Base-by-base conservation (phyloP, 2,329 filamentous ascomycete species). In the Phialophora tarda region DNA sequence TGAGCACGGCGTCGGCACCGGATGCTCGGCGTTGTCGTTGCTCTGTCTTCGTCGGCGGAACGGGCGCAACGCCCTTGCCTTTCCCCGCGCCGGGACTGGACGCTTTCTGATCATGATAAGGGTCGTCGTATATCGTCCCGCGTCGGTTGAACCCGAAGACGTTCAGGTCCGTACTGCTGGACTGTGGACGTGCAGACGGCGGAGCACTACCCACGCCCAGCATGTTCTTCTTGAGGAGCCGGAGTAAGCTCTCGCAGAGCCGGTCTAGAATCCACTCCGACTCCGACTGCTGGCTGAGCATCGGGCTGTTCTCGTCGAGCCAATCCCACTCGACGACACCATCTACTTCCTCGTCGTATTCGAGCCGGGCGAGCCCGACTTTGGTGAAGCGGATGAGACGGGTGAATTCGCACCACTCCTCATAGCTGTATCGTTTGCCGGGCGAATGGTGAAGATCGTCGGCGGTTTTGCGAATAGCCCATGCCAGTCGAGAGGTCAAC, bases 341-440 rank as follows among this genome's bases (percentile, higher is more conserved):
- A 30, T 86, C 84, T n/a, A 85, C 81, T 23, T 85, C 83, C 64
- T 86, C 84, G 7, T 84, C 81, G 1, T 77, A 70, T 32, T 77
- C 71, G 2, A 78, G 73, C 50, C 76, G 75, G 2, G 75, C 72
- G 2, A 77, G 71, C 12, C 72, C 74, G 30, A 74, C 78, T 61
- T 73, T 75, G 44, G 77, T 84, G 70, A 88, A 88, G 1, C 85
- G 81, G 44, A 96, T 91, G 34, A 97, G 82, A 24, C 86, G 85
- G 7, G 93, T 88, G 72, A 92, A 95, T 81, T 91, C 91, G 0
- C 90, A 90, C 93, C 93, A 96, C 75, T 96, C 90, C 71, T 93
- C 88, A 69, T 93, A 97, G 0, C 82, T 83, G 75, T 97, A 97
- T 62, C 83, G 84, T 63, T 88, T 88, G 0, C 84, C 82, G 1